Evolutionary conservation across 345 rosid species (phyloP), one percentile per base, ranked within the genome.

Genomic region (Gossypium sturtianum): DNA sequence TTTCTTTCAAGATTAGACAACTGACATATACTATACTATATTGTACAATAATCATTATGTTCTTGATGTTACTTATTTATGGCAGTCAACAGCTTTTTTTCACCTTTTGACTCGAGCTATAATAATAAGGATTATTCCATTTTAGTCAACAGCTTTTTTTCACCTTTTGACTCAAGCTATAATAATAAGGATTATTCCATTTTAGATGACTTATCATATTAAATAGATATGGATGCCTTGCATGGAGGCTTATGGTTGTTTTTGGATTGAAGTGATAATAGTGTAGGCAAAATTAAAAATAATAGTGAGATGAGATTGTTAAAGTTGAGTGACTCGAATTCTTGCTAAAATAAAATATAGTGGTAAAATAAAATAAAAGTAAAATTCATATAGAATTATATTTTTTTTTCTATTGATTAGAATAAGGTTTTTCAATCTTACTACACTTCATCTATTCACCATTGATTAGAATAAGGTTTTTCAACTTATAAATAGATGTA

Each of bases 201-300:
- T 76, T 66, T 44, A 41, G 47, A 66, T 59, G 81, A 71, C 20
- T 74, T 41, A 80, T 72, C 77, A 53, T 74, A 67, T 76, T 66
- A 49, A 52, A 60, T 38, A 61, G 29, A 60, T 49, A 44, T 54
- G 63, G 49, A 52, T 71, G 23, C 10, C n/a, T n/a, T 53, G 23
- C 58, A 52, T 53, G 57, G 57, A 16, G 22, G 22, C 4, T 29
- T 29, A 29, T 3, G 34, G 4, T 29, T 29, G 4, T 29, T 3
- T 29, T 29, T 29, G 34, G 34, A 29, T 29, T 3, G 4, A 29
- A 29, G 34, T 29, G 34, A 29, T 29, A 29, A 3, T 29, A 29
- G 34, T 29, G 3, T 29, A 29, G 34, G 34, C 4, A 0, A 29
- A 29, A 29, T 29, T 29, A 29, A 29, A 29, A 29, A 29, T 29